Conservation (phyloP, 495 filamentous ascomycete genomes). For the Penicillium robsamsonii region DNA sequence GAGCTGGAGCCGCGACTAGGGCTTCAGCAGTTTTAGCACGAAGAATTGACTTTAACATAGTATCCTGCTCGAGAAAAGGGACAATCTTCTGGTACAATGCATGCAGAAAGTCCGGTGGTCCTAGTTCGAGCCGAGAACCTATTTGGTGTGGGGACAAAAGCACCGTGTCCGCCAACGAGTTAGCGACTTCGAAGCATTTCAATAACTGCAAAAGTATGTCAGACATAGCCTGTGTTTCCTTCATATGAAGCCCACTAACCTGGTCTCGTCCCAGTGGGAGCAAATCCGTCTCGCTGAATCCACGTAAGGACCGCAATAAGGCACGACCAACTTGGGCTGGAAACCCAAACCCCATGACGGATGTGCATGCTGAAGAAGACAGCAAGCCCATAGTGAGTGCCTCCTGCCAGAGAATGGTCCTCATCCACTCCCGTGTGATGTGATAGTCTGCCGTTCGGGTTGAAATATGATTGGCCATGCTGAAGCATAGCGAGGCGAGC, state of each 20-base stretch:
- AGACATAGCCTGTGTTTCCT: background rate
- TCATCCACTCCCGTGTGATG: conserved; percentile 61
- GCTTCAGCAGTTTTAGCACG: conserved; percentile 32
- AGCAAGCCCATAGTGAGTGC: conserved; percentile 49
- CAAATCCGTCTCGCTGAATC: conserved; percentile 28
- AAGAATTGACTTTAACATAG: conserved; percentile 28
- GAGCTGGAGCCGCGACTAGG: conserved; percentile 28
- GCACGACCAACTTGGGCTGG: conserved; percentile 69
- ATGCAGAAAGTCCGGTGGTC: conserved; percentile 33
- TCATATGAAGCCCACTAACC: conserved; percentile 14
- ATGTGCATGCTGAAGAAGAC: conserved; percentile 51
- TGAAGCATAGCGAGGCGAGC: conserved; percentile 20
- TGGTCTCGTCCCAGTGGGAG: conserved; percentile 36
- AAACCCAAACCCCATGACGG: conserved; percentile 66
- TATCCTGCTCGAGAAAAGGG: conserved; percentile 32
- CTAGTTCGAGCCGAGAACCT: conserved; percentile 17
- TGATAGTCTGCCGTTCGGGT: conserved; percentile 31
- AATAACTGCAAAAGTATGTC: conserved; percentile 19
- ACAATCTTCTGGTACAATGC: conserved; percentile 33
- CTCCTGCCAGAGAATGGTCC: conserved; percentile 77
- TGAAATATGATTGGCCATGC: conserved; percentile 12
- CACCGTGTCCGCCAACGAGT: conserved; percentile 35
- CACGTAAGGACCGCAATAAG: conserved; percentile 48
- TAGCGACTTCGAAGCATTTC: conserved; percentile 38
- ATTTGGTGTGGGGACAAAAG: conserved; percentile 15